Evolutionary conservation across 192 early-diverging fungal species (phyloP).

Genomic region (Coemansia sp.): DNA sequence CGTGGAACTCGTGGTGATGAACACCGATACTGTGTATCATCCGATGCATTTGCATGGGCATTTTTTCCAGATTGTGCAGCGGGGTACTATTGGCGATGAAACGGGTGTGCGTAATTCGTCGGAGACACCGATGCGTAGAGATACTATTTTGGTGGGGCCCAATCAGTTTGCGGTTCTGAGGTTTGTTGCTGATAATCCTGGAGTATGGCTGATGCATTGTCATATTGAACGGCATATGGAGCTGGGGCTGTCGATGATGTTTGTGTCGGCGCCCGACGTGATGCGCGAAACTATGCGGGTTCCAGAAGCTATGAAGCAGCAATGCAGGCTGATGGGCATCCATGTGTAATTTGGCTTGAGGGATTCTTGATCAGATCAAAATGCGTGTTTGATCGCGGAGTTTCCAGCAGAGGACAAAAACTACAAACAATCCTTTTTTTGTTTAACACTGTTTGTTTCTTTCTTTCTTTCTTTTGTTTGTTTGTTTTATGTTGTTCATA

Average conservation of each 20-base stretch:
- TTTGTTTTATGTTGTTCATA: neutral
- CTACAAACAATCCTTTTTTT: neutral
- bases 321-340: conserved; percentile 63
- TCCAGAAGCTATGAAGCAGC: conserved; percentile 55
- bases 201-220: conserved; percentile 85
- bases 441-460: neutral
- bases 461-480: neutral
- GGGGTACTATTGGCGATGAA: conserved; percentile 56
- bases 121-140: conserved; percentile 59
- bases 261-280: conserved; percentile 71
- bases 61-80: conserved; percentile 73
- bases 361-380: too few species aligned
- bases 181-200: conserved; percentile 77
- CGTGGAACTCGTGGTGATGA: conserved; percentile 69
- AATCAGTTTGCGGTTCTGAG: conserved; percentile 64
- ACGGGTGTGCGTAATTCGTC: conserved; percentile 20
- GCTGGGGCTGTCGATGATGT: conserved; percentile 66
- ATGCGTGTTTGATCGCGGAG: too few species aligned
- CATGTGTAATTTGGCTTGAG: conserved; percentile 11
- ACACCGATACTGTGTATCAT: conserved; percentile 68
- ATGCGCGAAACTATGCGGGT: conserved; percentile 53
- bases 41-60: conserved; percentile 86
- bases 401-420: neutral
- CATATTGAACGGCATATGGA: conserved; percentile 64
- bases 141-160: conserved; percentile 64